Evolutionary conservation across 1,284 basidiomycete genomes (phyloP), one percentile per base, ranked within the genome.

Genomic region (Ceratobasidium sp.): DNA sequence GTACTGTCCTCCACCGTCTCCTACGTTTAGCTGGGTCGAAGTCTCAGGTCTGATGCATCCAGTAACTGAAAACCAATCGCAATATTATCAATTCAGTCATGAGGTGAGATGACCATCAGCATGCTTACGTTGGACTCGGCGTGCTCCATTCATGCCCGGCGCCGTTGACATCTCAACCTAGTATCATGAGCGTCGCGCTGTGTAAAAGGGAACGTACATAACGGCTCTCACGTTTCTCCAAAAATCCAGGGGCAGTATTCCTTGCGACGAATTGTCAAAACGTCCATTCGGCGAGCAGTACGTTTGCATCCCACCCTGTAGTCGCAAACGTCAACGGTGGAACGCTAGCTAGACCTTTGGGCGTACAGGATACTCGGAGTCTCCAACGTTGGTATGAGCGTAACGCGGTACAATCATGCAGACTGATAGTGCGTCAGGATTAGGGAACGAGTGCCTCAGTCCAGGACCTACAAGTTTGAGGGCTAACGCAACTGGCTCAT

Each of bases 1-100:
- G 78, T 83, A 83, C 77, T 84, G 83, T 5, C 83, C 83, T 10
- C 83, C 83, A 13, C 77, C 81, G 52, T 83, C 82, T 69, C 67
- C 62, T 13, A 81, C 50, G 40, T 79, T 74, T 2, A 83, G 75
- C 5, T 77, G 75, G 42, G 79, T 50, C 15, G 52, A 28, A 38
- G 70, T 67, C 40, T 57, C 56, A 33, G 73, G 73, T 10, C 71
- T 75, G 48, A 80, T 80, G 42, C 79, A 80, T 28, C 79, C 79
- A 52, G 79, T 80, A 1, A 80, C 79, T 28, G 7, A 20, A 38
- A 26, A 20, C 33, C 33, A 33, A 33, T 33, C 4, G 6, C 4
- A 52, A 42, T 28, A 26, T 9, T 7, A 10, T 26, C 9, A 65
- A 59, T 26, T 10, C 20, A 57, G 54, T 62, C 20, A 7, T 40